Percentiles rank a stretch among this genome's conserved stretches.
Evolutionary conservation across 1,139 yeast species (phyloP).

Genomic region (Sugiyamaella grinbergsii): DNA sequence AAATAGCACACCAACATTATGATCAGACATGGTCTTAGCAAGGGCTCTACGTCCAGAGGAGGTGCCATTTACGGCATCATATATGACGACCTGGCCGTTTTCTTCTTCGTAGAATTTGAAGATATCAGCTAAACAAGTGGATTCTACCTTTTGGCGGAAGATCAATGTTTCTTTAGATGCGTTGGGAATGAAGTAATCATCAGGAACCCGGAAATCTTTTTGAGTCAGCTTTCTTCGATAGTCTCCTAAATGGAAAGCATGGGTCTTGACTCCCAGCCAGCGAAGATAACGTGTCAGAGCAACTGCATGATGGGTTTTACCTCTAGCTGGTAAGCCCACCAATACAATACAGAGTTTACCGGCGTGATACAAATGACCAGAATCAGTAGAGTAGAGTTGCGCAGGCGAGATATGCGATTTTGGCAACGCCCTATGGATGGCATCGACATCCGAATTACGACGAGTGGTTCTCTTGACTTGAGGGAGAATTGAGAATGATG

Average conservation of each 20-base stretch:
- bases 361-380: slow-evolving; percentile 90
- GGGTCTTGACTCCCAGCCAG: slow-evolving; percentile 92
- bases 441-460: slow-evolving; percentile 38
- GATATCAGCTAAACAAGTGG: slow-evolving; percentile 71
- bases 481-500: slow-evolving; percentile 14
- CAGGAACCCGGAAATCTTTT: slow-evolving; percentile 55
- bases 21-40: slow-evolving; percentile 54
- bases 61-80: slow-evolving; percentile 91
- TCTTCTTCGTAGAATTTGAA: slow-evolving; percentile 68
- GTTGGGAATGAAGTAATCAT: slow-evolving; percentile 68
- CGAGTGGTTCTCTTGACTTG: slow-evolving; percentile 19
- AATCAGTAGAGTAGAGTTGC: slow-evolving; percentile 85
- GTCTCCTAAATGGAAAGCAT: slow-evolving; percentile 89
- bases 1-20: slow-evolving; percentile 74
- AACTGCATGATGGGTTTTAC: slow-evolving; percentile 91
- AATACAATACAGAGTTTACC: slow-evolving; percentile 88
- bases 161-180: slow-evolving; percentile 60
- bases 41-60: slow-evolving; percentile 66
- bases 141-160: slow-evolving; percentile 60
- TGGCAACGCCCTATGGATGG: slow-evolving; percentile 37
- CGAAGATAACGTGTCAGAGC: slow-evolving; percentile 86
- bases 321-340: slow-evolving; percentile 95
- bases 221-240: slow-evolving; percentile 65
- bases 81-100: slow-evolving; percentile 90
- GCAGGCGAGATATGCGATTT: slow-evolving; percentile 58